Percentiles rank a stretch among this genome's conserved stretches.
Conservation (phyloP, 2,329 filamentous ascomycete species). For the Paradendryphiella salina region DNA sequence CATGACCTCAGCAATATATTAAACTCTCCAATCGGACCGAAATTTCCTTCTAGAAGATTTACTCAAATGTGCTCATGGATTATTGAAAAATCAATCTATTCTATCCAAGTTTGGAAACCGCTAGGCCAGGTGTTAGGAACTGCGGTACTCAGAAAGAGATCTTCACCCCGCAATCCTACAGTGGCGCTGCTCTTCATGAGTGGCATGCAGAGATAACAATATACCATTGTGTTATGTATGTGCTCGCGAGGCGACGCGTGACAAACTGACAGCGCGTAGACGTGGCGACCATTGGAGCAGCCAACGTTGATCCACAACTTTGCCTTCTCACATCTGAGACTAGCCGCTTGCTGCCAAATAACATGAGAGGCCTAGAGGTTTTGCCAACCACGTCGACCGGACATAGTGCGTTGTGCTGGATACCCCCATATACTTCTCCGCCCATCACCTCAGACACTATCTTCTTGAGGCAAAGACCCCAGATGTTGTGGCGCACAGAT, state of each 20-base stretch:
- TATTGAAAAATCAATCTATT: slow-evolving; percentile 25
- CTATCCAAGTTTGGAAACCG: slow-evolving; percentile 26
- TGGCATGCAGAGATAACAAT: slow-evolving; percentile 1
- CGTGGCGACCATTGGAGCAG: background rate
- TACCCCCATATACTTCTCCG: slow-evolving; percentile 13
- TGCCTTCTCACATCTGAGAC: slow-evolving; percentile 14
- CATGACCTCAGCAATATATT: slow-evolving; percentile 27
- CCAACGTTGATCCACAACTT: slow-evolving; percentile 13
- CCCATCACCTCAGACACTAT: slow-evolving; percentile 24
- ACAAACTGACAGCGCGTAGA: background rate
- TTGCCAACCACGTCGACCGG: slow-evolving; percentile 21
- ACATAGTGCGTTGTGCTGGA: slow-evolving; percentile 26
- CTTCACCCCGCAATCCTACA: background rate
- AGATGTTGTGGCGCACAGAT: slow-evolving; percentile 31
- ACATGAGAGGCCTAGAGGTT: slow-evolving; percentile 3
- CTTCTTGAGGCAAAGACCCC: slow-evolving; percentile 33
- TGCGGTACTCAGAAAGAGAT: slow-evolving; percentile 2
- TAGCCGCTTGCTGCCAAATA: slow-evolving; percentile 13
- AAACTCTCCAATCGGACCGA: slow-evolving; percentile 24
- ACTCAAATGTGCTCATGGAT: slow-evolving; percentile 14
- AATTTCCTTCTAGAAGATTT: slow-evolving; percentile 30
- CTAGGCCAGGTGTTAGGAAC: slow-evolving; percentile 8
- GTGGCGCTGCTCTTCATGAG: background rate
- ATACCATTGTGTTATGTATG: background rate
- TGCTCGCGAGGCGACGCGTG: background rate